Conservation (phyloP, 495 filamentous ascomycete genomes). For the Amniculicola lignicola region DNA sequence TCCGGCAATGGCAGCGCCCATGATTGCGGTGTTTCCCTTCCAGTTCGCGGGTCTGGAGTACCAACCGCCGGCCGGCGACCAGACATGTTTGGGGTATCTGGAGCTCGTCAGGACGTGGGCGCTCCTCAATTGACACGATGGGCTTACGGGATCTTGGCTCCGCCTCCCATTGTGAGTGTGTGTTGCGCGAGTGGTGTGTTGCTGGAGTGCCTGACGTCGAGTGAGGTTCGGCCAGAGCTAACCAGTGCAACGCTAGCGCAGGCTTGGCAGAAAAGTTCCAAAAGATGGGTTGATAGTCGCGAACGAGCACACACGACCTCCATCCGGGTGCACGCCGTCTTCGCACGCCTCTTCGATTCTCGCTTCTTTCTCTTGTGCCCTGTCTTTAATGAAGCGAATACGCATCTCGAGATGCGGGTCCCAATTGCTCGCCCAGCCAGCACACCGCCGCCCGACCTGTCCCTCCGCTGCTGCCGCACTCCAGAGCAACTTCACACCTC, state of each 20-base stretch:
- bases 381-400: constrained; percentile 64
- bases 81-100: constrained; percentile 98
- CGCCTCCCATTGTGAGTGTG: constrained; percentile 55
- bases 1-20: constrained; percentile 67
- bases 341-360: background rate
- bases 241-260: background rate
- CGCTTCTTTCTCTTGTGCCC: constrained; percentile 17
- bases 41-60: constrained; percentile 92
- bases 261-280: constrained; percentile 26
- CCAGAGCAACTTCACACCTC: constrained; percentile 28
- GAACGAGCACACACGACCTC: constrained; percentile 34
- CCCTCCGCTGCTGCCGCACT: constrained; percentile 10
- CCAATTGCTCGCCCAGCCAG: constrained; percentile 54
- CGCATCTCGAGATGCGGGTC: constrained; percentile 67
- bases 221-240: constrained; percentile 12
- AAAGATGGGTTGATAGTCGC: too few species aligned
- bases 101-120: background rate
- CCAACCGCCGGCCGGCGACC: constrained; percentile 98
- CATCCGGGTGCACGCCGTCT: constrained; percentile 2
- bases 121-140: constrained; percentile 29
- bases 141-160: constrained; percentile 88
- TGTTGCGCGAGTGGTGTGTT: constrained; percentile 7
- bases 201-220: background rate
- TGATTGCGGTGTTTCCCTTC: constrained; percentile 88
- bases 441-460: constrained; percentile 24